Base-by-base conservation (phyloP, 306 rosid genomes). In the Trichosanthes cucumerina region DNA sequence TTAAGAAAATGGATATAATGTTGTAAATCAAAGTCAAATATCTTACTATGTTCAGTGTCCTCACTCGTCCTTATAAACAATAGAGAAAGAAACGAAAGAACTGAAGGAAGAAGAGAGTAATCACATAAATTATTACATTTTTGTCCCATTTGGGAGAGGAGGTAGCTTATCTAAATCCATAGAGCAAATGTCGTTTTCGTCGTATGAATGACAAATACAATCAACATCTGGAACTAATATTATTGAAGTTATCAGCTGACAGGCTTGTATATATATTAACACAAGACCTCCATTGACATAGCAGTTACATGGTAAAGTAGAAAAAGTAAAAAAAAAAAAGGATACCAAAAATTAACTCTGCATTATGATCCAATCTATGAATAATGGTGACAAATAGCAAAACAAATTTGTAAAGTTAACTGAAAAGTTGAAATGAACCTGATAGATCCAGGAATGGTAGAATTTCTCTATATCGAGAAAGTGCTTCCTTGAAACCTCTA, bases 401-500 rank as follows among this genome's bases (percentile, higher is more conserved):
- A 49, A 31, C 7, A 49, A 26, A 28, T 12, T 38, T 47, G 43
- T 14, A 16, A 15, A 46, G 1, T 49, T 47, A 70, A n/a, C 26
- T 49, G 33, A 75, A 28, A 65, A 72, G 75, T 18, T 81, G 57
- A 68, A 49, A 81, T 74, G 78, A 79, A 94, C 99, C 99, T 89
- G 99, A 88, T 72, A 95, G 78, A 79, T 83, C 91, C 77, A 92
- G 80, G 68, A 18, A 82, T 8, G 97, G 99, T 83, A 88, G 90
- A 84, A 95, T 91, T 86, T 91, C 89, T 84, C 86, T 87, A 56
- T 92, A 95, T 69, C 99, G 93, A 31, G 78, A 78, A 79, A 95
- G 97, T 54, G 83, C 92, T 84, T 95, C 97, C 86, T 89, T 95
- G 78, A 95, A 95, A 70, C 99, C 97, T 49, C 83, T 86, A 85